phyloP scores from a whole-genome alignment of 495 filamentous ascomycete genomes.

The Aspergillus hancockii region DNA sequence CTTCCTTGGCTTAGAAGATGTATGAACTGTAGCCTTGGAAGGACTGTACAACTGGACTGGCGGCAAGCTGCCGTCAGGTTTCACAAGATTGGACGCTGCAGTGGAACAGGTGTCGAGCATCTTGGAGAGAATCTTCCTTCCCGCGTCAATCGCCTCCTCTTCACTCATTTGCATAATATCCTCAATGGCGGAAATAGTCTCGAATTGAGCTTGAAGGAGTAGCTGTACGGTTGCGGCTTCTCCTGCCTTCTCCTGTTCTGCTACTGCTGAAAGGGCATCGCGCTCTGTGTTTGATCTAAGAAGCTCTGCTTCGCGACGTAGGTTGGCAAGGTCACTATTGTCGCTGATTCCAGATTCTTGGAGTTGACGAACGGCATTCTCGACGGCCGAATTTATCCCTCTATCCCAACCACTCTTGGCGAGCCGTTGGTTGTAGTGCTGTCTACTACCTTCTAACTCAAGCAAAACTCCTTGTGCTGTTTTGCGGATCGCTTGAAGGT shows the following conservation, averaged over 20 bases:
- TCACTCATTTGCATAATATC: constrained; percentile 79
- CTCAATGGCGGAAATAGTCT: constrained; percentile 78
- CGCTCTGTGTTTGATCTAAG: constrained; percentile 81
- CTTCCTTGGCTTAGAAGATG: constrained; percentile 78
- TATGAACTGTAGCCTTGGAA: constrained; percentile 67
- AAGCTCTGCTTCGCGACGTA: constrained; percentile 81
- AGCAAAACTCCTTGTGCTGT: constrained; percentile 83
- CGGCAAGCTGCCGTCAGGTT: constrained; percentile 77
- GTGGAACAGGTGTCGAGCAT: constrained; percentile 74
- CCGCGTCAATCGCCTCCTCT: constrained; percentile 75
- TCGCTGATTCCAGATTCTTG: constrained; percentile 72
- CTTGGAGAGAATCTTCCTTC: constrained; percentile 74
- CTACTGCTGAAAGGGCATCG: constrained; percentile 73
- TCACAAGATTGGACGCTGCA: constrained; percentile 78
- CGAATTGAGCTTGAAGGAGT: constrained; percentile 86
- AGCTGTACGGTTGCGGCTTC: constrained; percentile 77
- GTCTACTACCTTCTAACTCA: constrained; percentile 84
- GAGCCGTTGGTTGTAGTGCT: constrained; percentile 83
- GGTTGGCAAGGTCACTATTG: constrained; percentile 65
- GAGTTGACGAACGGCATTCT: constrained; percentile 79
- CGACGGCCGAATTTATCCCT: constrained; percentile 79
- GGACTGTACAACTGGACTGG: constrained; percentile 62
- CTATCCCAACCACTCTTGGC: constrained; percentile 83
- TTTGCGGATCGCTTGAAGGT: constrained; percentile 75
- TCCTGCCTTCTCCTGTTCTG: constrained; percentile 80